Evolutionary conservation across 2,329 filamentous ascomycete genomes (phyloP), one percentile per base, ranked within the genome.

Genomic region (Knoxdaviesia capensis): DNA sequence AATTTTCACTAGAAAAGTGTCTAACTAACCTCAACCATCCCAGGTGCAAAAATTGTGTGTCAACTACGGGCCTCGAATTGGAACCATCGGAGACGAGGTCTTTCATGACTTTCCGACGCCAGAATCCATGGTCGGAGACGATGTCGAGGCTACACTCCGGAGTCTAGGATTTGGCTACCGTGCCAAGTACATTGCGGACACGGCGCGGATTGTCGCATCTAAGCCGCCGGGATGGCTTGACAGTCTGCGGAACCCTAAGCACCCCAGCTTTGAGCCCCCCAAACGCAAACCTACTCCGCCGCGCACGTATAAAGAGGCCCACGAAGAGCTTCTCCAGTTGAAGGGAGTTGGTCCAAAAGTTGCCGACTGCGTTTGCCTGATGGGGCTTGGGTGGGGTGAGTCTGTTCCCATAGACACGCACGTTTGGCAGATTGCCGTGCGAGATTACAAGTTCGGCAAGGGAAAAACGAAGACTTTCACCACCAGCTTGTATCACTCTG

Each of bases 391-490:
- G 31, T 98, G 92, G 88, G 81, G 81, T 32, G 88, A 96, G 59
- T 78, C 87, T 3, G 87, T 98, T 1, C 90, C 90, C 0, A 83
- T 98, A 32, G 90, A 98, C 58, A 98, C 92, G 1, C 92, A 98
- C 59, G 85, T 98, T 8, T 96, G 87, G 88, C 87, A 96, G 63
- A 96, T 98, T 53, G 92, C 90, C 1, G 84, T 92, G 56, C 71
- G 90, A 42, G 90, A 98, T 58, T 98, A 98, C 61, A 86, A 79
- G 45, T 93, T 98, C 52, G 83, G 84, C 6, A 88, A 84, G 53
- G 75, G 74, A 6, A 90, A 87, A 53, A 81, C 59, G 46, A 88
- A 86, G 53, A 88, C 84, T 39, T 68, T 98, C 47, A 94, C 80
- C 9, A 92, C 92, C 54, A 72, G 70, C 36, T 87, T 84, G 48